A percentile compares a stretch with the other conserved stretches of the same genome.
phyloP scores from a whole-genome alignment of 495 filamentous ascomycete genomes.

The Penicillium dipodomyicola region DNA sequence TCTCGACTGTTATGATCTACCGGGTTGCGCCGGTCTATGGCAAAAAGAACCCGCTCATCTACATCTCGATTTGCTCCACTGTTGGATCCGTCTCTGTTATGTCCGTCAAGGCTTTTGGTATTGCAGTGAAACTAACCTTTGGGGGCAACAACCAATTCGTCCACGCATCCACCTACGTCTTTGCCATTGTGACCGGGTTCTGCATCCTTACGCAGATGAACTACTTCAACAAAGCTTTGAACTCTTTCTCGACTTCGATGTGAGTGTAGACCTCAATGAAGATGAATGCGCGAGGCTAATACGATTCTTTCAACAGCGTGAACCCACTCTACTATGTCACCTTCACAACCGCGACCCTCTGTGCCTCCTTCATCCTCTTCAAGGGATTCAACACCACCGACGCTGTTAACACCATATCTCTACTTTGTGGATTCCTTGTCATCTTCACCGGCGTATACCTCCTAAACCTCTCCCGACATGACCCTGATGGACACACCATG shows the following conservation, averaged over 20 bases:
- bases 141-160: conserved; percentile 90
- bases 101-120: conserved; percentile 97
- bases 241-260: conserved; percentile 96
- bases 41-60: conserved; percentile 92
- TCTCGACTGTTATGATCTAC: conserved; percentile 94
- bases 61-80: conserved; percentile 93
- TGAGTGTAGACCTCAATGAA: conserved; percentile 44
- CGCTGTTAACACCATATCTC: conserved; percentile 86
- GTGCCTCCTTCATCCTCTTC: conserved; percentile 97
- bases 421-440: conserved; percentile 90
- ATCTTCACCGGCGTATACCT: conserved; percentile 98
- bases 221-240: conserved; percentile 98
- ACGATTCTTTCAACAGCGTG: conserved; percentile 58
- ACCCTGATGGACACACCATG: conserved; percentile 74
- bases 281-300: conserved; percentile 26
- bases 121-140: conserved; percentile 91
- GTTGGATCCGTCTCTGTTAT: conserved; percentile 97
- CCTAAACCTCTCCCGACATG: conserved; percentile 86
- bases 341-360: conserved; percentile 94
- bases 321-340: conserved; percentile 99
- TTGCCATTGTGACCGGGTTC: conserved; percentile 84
- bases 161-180: conserved; percentile 93
- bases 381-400: conserved; percentile 95
- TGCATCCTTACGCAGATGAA: conserved; percentile 99
- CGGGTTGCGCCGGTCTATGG: conserved; percentile 82